Conservation (phyloP, 768 basidiomycete genomes). For the Macrolepiota albuminosa region DNA sequence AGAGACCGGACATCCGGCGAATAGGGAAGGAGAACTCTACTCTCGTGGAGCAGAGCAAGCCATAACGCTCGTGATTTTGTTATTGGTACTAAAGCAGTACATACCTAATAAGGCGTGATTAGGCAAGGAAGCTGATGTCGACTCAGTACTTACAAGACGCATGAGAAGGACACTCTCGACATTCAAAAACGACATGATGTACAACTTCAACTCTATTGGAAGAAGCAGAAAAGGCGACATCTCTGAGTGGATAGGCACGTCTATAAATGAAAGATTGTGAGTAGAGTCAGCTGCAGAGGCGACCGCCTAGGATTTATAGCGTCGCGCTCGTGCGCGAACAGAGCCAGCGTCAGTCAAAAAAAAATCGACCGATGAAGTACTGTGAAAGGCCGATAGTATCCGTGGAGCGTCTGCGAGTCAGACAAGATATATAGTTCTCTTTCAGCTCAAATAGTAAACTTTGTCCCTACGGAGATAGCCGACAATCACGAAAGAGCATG, state of each 20-base stretch:
- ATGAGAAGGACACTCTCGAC: conserved; percentile 1
- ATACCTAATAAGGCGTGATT: background rate
- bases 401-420: background rate
- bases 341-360: background rate
- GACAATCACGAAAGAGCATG: background rate
- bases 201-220: conserved; percentile 8
- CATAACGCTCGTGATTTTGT: conserved; percentile 2
- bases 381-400: background rate
- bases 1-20: background rate
- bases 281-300: background rate
- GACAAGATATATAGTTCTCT: too few relatives aligned
- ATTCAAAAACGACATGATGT: conserved; percentile 6
- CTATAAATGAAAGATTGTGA: background rate
- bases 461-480: background rate
- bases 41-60: background rate
- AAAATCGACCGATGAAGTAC: background rate
- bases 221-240: conserved; percentile 4
- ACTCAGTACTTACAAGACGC: background rate
- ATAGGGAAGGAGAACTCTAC: background rate
- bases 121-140: background rate
- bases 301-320: background rate
- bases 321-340: background rate
- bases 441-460: background rate
- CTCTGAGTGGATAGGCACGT: background rate
- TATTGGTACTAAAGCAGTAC: background rate